These are phyloP conservation scores for Tuber umbilicatum DNA, from an alignment of 495 filamentous ascomycete species.

Conservation along the genomic window DNA sequence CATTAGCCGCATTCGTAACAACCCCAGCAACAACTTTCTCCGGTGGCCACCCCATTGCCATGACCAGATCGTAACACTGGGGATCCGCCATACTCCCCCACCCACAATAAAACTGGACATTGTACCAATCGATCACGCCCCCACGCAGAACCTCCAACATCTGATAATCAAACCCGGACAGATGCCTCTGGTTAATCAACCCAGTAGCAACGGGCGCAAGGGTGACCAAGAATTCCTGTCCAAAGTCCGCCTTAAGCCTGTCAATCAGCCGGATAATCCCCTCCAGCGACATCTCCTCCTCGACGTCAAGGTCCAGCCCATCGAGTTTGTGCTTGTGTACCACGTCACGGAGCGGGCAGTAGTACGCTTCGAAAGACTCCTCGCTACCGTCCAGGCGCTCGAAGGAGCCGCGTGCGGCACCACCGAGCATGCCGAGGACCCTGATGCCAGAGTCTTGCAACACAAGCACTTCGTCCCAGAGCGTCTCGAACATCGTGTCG, in stretches of 20 bases:
- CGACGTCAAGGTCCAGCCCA: conserved; percentile 77
- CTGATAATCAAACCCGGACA: conserved; percentile 71
- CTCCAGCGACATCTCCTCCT: conserved; percentile 63
- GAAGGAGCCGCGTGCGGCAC: conserved; percentile 67
- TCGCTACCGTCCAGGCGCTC: conserved; percentile 54
- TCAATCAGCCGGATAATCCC: conserved; percentile 68
- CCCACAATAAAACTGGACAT: conserved; percentile 77
- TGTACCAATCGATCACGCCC: conserved; percentile 67
- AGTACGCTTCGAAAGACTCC: conserved; percentile 58
- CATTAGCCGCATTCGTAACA: conserved; percentile 63
- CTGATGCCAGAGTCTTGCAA: conserved; percentile 61
- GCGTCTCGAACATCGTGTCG: conserved; percentile 50
- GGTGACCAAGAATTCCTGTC: conserved; percentile 63
- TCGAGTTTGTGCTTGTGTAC: conserved; percentile 55
- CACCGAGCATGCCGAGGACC: conserved; percentile 76
- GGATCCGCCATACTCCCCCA: conserved; percentile 61
- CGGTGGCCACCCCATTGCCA: conserved; percentile 59
- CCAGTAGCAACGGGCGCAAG: conserved; percentile 73
- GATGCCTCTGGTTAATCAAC: conserved; percentile 51
- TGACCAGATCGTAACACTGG: conserved; percentile 56
- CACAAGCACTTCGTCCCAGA: conserved; percentile 66
- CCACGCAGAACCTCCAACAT: conserved; percentile 60
- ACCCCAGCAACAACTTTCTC: conserved; percentile 64
- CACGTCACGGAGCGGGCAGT: conserved; percentile 56
- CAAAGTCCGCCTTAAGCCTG: conserved; percentile 64